These are phyloP conservation scores for Stephania japonica DNA, from an alignment of 164 flowering plant genomes.

Conservation along the genomic window DNA sequence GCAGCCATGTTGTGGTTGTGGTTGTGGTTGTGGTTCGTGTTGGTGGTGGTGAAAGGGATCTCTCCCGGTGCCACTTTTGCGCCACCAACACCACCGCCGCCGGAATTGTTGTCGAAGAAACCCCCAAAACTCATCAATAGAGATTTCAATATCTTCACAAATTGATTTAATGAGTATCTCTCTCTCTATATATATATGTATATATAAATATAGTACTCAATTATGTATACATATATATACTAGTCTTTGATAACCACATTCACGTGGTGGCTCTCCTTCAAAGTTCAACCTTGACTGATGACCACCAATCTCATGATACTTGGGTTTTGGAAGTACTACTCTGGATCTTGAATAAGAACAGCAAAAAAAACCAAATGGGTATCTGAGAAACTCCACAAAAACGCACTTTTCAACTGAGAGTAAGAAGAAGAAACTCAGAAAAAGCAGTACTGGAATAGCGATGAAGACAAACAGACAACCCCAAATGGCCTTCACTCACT, in stretches of 20 bases:
- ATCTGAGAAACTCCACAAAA: conserved; percentile 8
- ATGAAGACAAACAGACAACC: background rate
- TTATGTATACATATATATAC: too few relatives aligned
- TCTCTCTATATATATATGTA: too few relatives aligned
- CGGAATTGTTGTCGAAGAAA: conserved; percentile 53
- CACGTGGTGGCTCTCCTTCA: background rate
- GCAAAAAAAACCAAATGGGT: background rate
- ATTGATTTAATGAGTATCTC: too few relatives aligned
- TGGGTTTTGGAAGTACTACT: background rate
- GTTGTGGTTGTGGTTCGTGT: conserved; percentile 12
- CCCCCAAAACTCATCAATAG: conserved; percentile 88
- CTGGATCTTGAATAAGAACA: background rate
- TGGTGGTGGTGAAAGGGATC: conserved; percentile 32
- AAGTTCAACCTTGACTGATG: background rate
- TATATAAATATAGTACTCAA: too few relatives aligned
- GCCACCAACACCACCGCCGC: conserved; percentile 37
- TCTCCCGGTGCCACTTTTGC: conserved; percentile 48
- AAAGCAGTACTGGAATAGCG: background rate
- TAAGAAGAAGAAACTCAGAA: background rate
- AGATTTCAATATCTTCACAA: too few relatives aligned
- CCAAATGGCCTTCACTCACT: conserved; percentile 12
- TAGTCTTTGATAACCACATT: background rate
- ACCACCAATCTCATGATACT: too few relatives aligned
- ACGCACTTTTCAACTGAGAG: background rate
- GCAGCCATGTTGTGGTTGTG: conserved; percentile 44